Base-by-base conservation (phyloP, 495 filamentous ascomycete species). In the Extremus antarcticus region DNA sequence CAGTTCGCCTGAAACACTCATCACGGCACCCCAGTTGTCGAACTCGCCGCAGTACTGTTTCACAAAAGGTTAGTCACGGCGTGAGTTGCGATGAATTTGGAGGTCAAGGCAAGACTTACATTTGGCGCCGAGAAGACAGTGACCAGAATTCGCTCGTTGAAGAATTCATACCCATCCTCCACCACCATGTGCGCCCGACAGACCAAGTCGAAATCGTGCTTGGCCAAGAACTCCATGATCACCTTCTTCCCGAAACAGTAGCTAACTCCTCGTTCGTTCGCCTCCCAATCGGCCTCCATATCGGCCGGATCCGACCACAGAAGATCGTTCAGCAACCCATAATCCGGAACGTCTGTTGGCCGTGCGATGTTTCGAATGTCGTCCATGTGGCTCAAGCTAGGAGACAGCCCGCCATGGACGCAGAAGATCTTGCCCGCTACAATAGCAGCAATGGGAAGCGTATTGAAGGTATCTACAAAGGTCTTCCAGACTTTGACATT, bases 401-500 rank as follows among this genome's bases (percentile, higher is more conserved):
- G 92, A 13, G 92, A 99, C 15, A 99, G 76, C 9, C 92, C 92
- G 51, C 92, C 92, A 65, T 99, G 92, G 48, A 99, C 92, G 68
- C 92, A 99, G 70, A 99, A 99, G 51, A 99, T 99, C 74, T 99
- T 99, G 39, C 86, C 87, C 1, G 92, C 94, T 21, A 99, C 94
- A 62, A 95, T 97, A 15, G 94, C 78, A 25, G 92, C 92, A 62
- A 99, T 95, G 0, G 94, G 92, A 16, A 99, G 80, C 22, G 82
- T 86, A 68, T 99, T 99, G 76, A 99, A 99, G 16, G 88, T 94
- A 68, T 99, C 92, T 47, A 99, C 81, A 66, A 99, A 99, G 0
- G 87, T 91, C 76, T 97, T 99, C 92, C 92, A 99, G 50, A 95
- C 82, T 74, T 99, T 99, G 66, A 99, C 87, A 67, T 94, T 97